Percentiles rank a stretch among this genome's conserved stretches.
phyloP scores from a whole-genome alignment of 1,139 yeast genomes.

The Diutina pseudorugosa region DNA sequence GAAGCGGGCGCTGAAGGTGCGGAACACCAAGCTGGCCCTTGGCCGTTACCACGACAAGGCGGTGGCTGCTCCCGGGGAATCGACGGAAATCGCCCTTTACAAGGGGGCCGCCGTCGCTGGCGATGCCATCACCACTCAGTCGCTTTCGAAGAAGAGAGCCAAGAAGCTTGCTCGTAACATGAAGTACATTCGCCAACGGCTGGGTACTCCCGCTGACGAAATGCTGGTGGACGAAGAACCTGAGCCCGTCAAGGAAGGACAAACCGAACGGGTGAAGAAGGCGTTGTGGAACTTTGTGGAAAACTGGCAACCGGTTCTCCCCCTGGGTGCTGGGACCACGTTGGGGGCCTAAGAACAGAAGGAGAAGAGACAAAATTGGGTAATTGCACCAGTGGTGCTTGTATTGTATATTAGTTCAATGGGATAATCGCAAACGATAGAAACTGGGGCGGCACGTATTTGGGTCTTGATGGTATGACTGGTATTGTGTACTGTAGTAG shows the following conservation, averaged over 20 bases:
- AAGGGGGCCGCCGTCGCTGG: slow-evolving; percentile 20
- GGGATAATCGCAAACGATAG: background rate
- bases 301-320: background rate
- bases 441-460: no score
- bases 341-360: slow-evolving; percentile 3
- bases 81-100: slow-evolving; percentile 56
- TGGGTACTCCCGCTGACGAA: background rate
- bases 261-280: slow-evolving; percentile 1
- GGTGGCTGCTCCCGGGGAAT: slow-evolving; percentile 35
- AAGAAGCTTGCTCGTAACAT: slow-evolving; percentile 73
- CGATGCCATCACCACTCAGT: slow-evolving; percentile 35
- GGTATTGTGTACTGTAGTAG: no score
- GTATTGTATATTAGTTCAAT: background rate
- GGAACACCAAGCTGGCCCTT: slow-evolving; percentile 1
- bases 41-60: slow-evolving; percentile 25
- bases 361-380: no score
- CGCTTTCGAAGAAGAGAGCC: slow-evolving; percentile 70
- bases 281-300: slow-evolving; percentile 2
- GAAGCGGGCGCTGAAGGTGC: slow-evolving; percentile 34
- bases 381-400: background rate
- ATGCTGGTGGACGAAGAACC: background rate
- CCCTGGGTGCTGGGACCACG: background rate
- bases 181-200: slow-evolving; percentile 49
- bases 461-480: no score
- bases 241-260: background rate